Conservation (phyloP, 495 filamentous ascomycete genomes). For the Lindgomyces ingoldianus region DNA sequence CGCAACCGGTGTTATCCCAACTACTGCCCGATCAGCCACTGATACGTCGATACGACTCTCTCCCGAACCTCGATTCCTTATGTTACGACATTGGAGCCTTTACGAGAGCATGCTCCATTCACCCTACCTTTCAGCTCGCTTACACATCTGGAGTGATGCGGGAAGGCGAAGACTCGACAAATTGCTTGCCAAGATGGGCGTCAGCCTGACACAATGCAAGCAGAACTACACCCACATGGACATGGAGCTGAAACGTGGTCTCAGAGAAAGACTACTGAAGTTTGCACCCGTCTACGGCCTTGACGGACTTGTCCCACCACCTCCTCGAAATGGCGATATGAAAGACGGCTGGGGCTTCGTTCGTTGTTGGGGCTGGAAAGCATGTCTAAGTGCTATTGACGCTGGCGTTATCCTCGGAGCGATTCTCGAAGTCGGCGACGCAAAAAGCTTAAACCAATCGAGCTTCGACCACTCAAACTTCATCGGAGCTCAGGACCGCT, state of each 20-base stretch:
- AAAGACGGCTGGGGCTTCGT: constrained; percentile 97
- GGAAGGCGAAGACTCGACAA: constrained; percentile 93
- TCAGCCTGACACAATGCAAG: constrained; percentile 88
- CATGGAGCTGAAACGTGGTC: constrained; percentile 87
- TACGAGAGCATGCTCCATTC: constrained; percentile 99
- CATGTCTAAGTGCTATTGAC: constrained; percentile 86
- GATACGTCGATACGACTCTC: constrained; percentile 91
- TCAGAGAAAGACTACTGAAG: constrained; percentile 81
- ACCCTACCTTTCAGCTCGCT: constrained; percentile 85
- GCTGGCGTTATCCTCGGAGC: constrained; percentile 87
- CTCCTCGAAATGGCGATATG: constrained; percentile 56
- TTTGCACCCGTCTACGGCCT: constrained; percentile 90
- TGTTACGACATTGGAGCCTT: constrained; percentile 93
- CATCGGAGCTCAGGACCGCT: constrained; percentile 16
- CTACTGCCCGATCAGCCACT: constrained; percentile 81
- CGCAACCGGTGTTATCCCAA: constrained; percentile 76
- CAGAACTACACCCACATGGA: constrained; percentile 98
- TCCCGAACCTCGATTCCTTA: constrained; percentile 89
- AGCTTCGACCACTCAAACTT: constrained; percentile 29
- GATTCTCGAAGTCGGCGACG: constrained; percentile 82
- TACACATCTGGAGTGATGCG: constrained; percentile 91
- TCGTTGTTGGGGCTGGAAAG: constrained; percentile 95
- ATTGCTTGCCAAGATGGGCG: constrained; percentile 95
- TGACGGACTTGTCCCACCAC: constrained; percentile 80
- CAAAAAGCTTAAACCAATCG: constrained; percentile 28